Evolutionary conservation across 2,329 filamentous ascomycete species (phyloP), one percentile per base, ranked within the genome.

Genomic region (Pestalotiopsis sp.): DNA sequence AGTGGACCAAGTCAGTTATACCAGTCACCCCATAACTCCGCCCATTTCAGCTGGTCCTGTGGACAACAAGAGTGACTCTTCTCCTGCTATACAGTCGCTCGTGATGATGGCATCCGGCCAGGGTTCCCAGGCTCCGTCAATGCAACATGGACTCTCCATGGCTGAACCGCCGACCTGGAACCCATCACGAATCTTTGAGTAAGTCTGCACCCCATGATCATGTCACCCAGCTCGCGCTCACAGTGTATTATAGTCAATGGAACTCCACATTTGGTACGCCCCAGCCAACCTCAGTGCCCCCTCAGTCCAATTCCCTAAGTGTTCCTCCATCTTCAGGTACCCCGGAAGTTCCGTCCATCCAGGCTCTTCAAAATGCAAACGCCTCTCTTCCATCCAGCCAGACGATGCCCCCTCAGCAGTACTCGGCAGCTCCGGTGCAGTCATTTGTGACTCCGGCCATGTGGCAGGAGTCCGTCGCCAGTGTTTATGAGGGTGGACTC

Each of bases 101-200:
- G 88, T 87, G 69, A 89, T 93, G 88, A 90, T 93, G 85, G 82
- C 88, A 72, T 78, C 82, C 62, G 81, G 82, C 67, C 87, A 90
- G 77, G 83, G 84, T 73, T 82, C 86, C 30, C 86, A 88, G 75
- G 82, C 81, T 67, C 81, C 83, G 68, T 82, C 83, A 24, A 82
- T 89, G 70, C 75, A 82, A 52, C 82, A 86, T 68, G 82, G 85
- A 58, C 84, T 93, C 77, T 81, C 86, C 59, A 79, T 92, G 75
- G 83, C 88, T 72, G 91, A 92, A 69, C 85, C 88, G 61, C 85
- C 86, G 26, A 82, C 86, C 67, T 97, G 94, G 94, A 97, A 97
- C 75, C 94, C 94, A 26, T 88, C 92, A 39, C 88, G 91, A 68
- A 94, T 97, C 72, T 95, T 97, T 86, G 93, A 95, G 94, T 97